Percentiles rank a stretch among this genome's conserved stretches.
phyloP scores from a whole-genome alignment of 148 eudicot species.

The Chenopodium album region DNA sequence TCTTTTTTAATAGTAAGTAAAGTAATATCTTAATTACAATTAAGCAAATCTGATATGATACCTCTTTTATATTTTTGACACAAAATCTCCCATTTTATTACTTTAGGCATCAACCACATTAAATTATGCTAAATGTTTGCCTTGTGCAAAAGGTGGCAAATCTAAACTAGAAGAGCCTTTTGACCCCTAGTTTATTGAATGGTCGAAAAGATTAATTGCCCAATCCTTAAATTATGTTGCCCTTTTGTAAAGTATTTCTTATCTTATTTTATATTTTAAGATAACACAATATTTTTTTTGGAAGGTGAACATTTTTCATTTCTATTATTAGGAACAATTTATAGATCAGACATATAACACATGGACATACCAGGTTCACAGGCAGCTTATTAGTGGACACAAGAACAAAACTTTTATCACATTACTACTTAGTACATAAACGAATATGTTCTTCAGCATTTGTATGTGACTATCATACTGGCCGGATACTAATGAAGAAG shows the following conservation, averaged over 20 bases:
- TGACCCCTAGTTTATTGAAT: constrained; percentile 15
- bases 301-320: too few species aligned
- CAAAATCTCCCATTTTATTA: background rate
- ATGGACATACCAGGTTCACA: too few species aligned
- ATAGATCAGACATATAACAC: too few species aligned
- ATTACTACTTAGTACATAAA: too few species aligned
- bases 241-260: background rate
- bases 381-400: too few species aligned
- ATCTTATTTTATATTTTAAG: too few species aligned
- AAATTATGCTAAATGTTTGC: background rate
- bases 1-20: background rate
- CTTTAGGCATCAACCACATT: constrained; percentile 1
- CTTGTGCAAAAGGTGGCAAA: background rate
- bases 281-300: too few species aligned
- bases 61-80: background rate
- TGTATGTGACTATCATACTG: too few species aligned
- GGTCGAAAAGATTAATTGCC: constrained; percentile 8
- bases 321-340: too few species aligned
- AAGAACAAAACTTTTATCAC: too few species aligned
- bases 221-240: constrained; percentile 1
- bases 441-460: too few species aligned
- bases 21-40: background rate
- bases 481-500: too few species aligned
- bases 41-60: background rate
- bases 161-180: background rate